Conservation (phyloP, 805 yeast genomes). For the Sporopachydermia quercuum region DNA sequence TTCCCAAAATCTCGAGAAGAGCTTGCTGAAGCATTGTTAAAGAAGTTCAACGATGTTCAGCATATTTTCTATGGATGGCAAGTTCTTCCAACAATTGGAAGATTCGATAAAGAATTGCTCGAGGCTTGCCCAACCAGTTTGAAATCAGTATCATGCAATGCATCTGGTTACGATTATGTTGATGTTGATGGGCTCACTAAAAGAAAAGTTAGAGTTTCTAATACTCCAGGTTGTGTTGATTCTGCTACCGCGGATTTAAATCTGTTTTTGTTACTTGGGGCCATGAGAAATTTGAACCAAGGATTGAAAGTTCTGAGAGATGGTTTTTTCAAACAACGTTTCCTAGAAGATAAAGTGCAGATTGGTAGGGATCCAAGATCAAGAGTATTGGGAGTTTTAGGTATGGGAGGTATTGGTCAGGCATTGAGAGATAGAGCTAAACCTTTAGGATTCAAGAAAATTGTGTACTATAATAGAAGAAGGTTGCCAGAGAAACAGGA, state of each 20-base stretch:
- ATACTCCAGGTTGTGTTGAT: slow-evolving; percentile 38
- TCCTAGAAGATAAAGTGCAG: slow-evolving; percentile 21
- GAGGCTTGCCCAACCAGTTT: slow-evolving; percentile 22
- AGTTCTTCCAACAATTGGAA: slow-evolving; percentile 24
- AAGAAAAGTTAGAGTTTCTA: slow-evolving; percentile 30
- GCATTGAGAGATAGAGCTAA: slow-evolving; percentile 34
- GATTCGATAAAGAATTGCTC: slow-evolving; percentile 29
- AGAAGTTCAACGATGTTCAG: slow-evolving; percentile 21
- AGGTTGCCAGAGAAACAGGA: slow-evolving; percentile 33
- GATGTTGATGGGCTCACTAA: slow-evolving; percentile 27
- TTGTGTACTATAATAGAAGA: slow-evolving; percentile 37
- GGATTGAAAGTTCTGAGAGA: slow-evolving; percentile 27
- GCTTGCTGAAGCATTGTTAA: slow-evolving; percentile 22
- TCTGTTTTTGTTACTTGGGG: slow-evolving; percentile 33
- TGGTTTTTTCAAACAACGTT: slow-evolving; percentile 29
- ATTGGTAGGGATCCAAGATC: slow-evolving; percentile 36
- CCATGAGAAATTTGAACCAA: slow-evolving; percentile 31
- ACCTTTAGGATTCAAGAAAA: slow-evolving; percentile 34
- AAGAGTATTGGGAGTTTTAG: slow-evolving; percentile 39
- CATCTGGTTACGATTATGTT: slow-evolving; percentile 46
- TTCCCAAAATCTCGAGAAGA: slow-evolving; percentile 25
- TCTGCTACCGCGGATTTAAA: slow-evolving; percentile 45
- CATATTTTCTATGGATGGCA: slow-evolving; percentile 29
- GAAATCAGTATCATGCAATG: slow-evolving; percentile 31
- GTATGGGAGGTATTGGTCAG: slow-evolving; percentile 52